Percentiles rank a stretch among this genome's conserved stretches.
phyloP scores from a whole-genome alignment of 2,329 filamentous ascomycete genomes.

The Colletotrichum sp. region DNA sequence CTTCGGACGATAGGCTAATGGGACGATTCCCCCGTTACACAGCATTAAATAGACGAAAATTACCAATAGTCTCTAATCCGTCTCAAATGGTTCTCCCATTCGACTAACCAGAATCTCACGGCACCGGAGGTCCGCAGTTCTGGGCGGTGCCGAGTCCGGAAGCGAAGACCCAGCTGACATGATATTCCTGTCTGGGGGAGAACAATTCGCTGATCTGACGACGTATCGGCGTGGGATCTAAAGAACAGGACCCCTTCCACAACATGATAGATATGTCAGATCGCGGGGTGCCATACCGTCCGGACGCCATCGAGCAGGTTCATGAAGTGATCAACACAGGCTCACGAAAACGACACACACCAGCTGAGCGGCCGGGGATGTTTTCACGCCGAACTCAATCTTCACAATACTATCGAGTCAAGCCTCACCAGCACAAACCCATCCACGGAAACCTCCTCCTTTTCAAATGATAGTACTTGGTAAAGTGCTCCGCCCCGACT shows the following conservation, averaged over 20 bases:
- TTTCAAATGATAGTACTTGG: not conserved
- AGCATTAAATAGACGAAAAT: not conserved
- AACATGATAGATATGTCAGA: not conserved
- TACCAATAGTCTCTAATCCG: fast-evolving
- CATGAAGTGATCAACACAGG: not conserved
- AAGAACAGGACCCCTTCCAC: no score
- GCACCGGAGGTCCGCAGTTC: not conserved
- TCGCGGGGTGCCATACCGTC: not conserved
- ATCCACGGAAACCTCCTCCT: fast-evolving
- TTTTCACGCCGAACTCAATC: no score
- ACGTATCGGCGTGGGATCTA: no score
- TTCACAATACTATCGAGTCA: fast-evolving
- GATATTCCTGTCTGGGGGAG: no score
- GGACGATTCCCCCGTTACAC: not conserved
- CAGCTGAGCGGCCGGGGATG: no score
- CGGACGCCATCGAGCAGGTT: not conserved
- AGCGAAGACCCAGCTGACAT: not conserved
- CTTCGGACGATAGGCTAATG: not conserved
- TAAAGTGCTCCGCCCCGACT: not conserved
- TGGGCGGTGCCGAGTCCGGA: not conserved
- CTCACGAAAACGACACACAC: not conserved
- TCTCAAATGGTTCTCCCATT: not conserved
- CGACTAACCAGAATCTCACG: not conserved
- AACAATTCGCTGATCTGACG: no score
- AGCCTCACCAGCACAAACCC: fast-evolving